Percentiles rank a stretch among this genome's conserved stretches.
Conservation (phyloP, 768 basidiomycete genomes). For the Solioccasus polychromus region DNA sequence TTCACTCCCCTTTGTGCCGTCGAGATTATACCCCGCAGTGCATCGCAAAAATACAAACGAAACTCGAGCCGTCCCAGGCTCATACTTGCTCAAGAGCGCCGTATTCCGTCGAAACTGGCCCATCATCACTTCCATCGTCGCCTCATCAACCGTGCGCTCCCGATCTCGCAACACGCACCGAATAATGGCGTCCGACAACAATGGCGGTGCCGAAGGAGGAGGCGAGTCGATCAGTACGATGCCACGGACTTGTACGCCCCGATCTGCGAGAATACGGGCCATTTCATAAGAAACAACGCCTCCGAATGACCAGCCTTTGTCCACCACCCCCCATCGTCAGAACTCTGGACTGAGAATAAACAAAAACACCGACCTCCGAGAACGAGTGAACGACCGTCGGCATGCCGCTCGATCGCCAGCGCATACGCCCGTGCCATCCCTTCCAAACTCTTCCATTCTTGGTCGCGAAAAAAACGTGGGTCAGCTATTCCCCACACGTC, state of each 20-base stretch:
- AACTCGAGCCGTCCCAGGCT: slow-evolving; percentile 7
- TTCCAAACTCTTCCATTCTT: slow-evolving; percentile 45
- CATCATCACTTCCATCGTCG: slow-evolving; percentile 37
- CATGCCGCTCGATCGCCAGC: slow-evolving; percentile 34
- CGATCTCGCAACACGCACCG: slow-evolving; percentile 40
- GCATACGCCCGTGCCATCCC: slow-evolving; percentile 57
- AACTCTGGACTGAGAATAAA: no score
- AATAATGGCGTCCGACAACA: slow-evolving; percentile 53
- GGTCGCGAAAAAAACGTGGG: slow-evolving; percentile 43
- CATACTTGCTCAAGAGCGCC: slow-evolving; percentile 45
- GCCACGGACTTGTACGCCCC: slow-evolving; percentile 47
- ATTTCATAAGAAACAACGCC: slow-evolving; percentile 70
- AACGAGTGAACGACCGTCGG: slow-evolving; percentile 38
- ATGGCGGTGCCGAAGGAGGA: slow-evolving; percentile 47
- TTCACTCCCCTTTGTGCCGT: slow-evolving; percentile 15
- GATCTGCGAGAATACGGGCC: slow-evolving; percentile 43
- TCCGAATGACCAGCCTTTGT: slow-evolving; percentile 77
- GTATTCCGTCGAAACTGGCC: slow-evolving; percentile 51
- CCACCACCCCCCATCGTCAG: no score
- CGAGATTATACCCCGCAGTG: slow-evolving; percentile 40
- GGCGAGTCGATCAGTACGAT: slow-evolving; percentile 70
- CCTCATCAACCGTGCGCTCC: slow-evolving; percentile 25
- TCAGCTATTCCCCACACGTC: slow-evolving; percentile 62
- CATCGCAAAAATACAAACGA: slow-evolving; percentile 55
- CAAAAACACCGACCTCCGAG: slow-evolving; percentile 52